A percentile compares a stretch with the other conserved stretches of the same genome.
phyloP scores from a whole-genome alignment of 805 yeast species.

The Zygosaccharomyces lentus region DNA sequence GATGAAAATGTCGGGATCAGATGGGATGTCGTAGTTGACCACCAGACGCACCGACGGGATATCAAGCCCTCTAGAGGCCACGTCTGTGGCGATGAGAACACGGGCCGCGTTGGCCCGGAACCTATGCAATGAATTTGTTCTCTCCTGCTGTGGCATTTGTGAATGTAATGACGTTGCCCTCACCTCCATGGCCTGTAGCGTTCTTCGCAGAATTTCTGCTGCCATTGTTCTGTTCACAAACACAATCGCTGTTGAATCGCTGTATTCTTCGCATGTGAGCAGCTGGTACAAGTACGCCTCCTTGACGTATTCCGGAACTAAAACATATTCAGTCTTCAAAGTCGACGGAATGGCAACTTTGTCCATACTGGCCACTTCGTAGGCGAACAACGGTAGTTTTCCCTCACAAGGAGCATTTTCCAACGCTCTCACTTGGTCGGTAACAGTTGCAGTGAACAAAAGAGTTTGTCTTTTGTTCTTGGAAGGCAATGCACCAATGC shows the following conservation, averaged over 20 bases:
- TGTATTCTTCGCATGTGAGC: slow-evolving; percentile 57
- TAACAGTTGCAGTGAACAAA: slow-evolving; percentile 91
- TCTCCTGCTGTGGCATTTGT: slow-evolving; percentile 87
- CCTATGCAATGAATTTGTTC: slow-evolving; percentile 86
- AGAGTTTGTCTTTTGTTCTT: slow-evolving; percentile 77
- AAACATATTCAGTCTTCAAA: slow-evolving; percentile 57
- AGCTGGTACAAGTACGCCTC: slow-evolving; percentile 80
- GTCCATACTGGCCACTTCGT: slow-evolving; percentile 71
- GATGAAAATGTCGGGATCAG: slow-evolving; percentile 93
- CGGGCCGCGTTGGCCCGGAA: slow-evolving; percentile 94
- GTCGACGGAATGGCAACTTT: slow-evolving; percentile 77
- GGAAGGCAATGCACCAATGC: slow-evolving; percentile 68
- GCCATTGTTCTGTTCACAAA: slow-evolving; percentile 89
- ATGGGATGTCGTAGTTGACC: slow-evolving; percentile 87
- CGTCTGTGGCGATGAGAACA: slow-evolving; percentile 91
- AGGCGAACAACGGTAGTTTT: slow-evolving; percentile 55
- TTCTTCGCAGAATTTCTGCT: slow-evolving; percentile 81
- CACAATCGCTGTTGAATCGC: slow-evolving; percentile 68
- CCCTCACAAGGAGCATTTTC: slow-evolving; percentile 58
- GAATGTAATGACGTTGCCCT: slow-evolving; percentile 90
- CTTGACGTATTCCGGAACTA: slow-evolving; percentile 83
- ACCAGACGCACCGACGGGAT: slow-evolving; percentile 91
- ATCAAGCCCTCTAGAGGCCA: slow-evolving; percentile 95
- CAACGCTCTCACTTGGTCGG: slow-evolving; percentile 81
- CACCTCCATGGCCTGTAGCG: slow-evolving; percentile 66